These are phyloP conservation scores for Ramaria sp. DNA, from an alignment of 768 basidiomycete genomes.

Conservation along the genomic window DNA sequence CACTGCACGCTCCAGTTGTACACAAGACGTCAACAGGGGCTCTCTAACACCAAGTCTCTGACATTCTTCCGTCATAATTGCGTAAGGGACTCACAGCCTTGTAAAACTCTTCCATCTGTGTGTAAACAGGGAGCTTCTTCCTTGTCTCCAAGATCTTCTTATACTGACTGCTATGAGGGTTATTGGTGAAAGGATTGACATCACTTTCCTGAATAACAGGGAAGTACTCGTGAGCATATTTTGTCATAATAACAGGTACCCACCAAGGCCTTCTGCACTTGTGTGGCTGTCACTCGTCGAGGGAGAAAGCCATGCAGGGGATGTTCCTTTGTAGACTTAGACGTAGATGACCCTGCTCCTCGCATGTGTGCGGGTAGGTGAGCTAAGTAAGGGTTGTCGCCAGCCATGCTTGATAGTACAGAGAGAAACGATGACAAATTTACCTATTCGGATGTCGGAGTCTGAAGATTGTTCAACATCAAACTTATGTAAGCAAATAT, in stretches of 20 bases:
- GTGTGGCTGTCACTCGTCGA: conserved; percentile 50
- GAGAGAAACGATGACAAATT: neutral
- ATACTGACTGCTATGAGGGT: conserved; percentile 68
- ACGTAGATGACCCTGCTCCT: conserved; percentile 16
- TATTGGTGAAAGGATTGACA: conserved; percentile 82
- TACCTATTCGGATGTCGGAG: neutral
- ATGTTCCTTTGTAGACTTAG: conserved; percentile 26
- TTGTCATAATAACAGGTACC: conserved; percentile 15
- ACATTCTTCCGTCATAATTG: neutral
- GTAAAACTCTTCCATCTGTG: conserved; percentile 89
- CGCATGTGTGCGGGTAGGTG: conserved; percentile 28
- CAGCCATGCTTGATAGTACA: neutral
- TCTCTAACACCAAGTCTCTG: conserved; percentile 2
- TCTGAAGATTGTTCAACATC: neutral
- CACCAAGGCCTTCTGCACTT: conserved; percentile 66
- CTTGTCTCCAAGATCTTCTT: conserved; percentile 76
- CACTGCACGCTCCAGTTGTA: neutral
- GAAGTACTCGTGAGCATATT: neutral
- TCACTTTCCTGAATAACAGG: conserved; percentile 49
- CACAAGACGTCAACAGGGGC: neutral
- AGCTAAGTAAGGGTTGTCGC: conserved; percentile 47
- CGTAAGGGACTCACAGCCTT: conserved; percentile 54
- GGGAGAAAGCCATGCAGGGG: conserved; percentile 70
- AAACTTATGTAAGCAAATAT: too few relatives aligned
- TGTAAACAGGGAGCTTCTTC: conserved; percentile 83